Evolutionary conservation across 805 yeast genomes (phyloP).

Genomic region (Sugiyamaella chiloensis): DNA sequence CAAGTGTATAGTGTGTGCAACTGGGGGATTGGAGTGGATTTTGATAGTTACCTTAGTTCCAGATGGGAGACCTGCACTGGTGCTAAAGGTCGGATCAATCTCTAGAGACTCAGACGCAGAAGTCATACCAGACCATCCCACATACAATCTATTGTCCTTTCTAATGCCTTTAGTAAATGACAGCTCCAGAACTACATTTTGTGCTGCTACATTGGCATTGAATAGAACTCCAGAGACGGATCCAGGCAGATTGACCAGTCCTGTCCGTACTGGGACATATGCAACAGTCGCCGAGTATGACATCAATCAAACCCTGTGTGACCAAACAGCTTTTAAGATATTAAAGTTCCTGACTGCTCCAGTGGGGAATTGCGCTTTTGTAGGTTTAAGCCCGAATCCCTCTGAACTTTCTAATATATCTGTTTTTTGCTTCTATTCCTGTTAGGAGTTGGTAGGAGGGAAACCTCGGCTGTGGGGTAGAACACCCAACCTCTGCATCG

Average conservation of each 20-base stretch:
- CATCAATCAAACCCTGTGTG: too few species aligned
- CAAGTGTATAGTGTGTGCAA: conserved; percentile 60
- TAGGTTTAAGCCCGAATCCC: too few species aligned
- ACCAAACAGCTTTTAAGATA: too few species aligned
- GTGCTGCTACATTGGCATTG: conserved; percentile 52
- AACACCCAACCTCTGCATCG: neutral
- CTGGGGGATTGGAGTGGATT: conserved; percentile 48
- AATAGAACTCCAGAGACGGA: conserved; percentile 44
- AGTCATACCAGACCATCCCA: conserved; percentile 69
- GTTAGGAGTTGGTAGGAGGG: too few species aligned
- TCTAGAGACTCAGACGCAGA: conserved; percentile 43
- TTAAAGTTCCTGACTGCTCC: too few species aligned
- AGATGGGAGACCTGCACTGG: conserved; percentile 45
- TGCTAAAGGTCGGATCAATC: conserved; percentile 67
- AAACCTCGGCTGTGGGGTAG: neutral
- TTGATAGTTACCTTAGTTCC: conserved; percentile 41
- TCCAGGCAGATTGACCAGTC: conserved; percentile 55
- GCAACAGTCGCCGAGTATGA: conserved; percentile 34
- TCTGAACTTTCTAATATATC: too few species aligned
- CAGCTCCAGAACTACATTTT: conserved; percentile 54
- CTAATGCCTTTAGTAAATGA: conserved; percentile 32
- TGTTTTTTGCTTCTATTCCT: too few species aligned
- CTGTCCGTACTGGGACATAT: conserved; percentile 41
- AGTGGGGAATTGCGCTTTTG: too few species aligned
- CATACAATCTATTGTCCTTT: conserved; percentile 34